These are phyloP conservation scores for Beauveria pseudobassiana DNA, from an alignment of 2,329 filamentous ascomycete species.

Conservation along the genomic window DNA sequence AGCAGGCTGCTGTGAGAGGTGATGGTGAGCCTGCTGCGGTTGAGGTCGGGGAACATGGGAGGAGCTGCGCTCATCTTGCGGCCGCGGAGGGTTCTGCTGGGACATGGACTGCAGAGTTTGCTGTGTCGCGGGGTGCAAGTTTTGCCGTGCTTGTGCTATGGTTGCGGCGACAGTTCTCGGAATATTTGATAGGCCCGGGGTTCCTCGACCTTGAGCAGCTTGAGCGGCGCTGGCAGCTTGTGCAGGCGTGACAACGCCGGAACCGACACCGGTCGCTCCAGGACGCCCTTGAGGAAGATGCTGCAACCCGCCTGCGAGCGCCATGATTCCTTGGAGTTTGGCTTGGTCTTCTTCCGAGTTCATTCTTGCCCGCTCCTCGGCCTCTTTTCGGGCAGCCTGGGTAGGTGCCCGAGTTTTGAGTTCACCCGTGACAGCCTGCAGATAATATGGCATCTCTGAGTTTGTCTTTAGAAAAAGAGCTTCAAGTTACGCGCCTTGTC, in stretches of 20 bases:
- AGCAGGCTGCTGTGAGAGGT: constrained; percentile 14
- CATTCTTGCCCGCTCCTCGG: constrained; percentile 53
- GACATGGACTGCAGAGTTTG: constrained; percentile 3
- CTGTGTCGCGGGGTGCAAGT: constrained; percentile 22
- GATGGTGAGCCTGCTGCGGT: constrained; percentile 12
- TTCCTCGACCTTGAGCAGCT: constrained; percentile 15
- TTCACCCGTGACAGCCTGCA: constrained; percentile 83
- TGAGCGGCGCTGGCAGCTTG: constrained; percentile 24
- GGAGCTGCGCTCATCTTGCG: constrained; percentile 20
- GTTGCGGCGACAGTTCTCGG: constrained; percentile 17
- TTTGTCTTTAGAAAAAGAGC: constrained; percentile 83
- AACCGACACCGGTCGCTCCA: constrained; percentile 19
- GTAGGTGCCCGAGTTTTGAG: constrained; percentile 77
- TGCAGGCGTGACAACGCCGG: constrained; percentile 27
- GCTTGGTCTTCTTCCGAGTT: constrained; percentile 54
- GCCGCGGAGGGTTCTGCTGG: constrained; percentile 8
- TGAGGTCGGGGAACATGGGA: constrained; percentile 20
- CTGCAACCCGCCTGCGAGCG: constrained; percentile 45
- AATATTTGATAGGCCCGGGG: constrained; percentile 16
- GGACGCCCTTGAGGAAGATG: constrained; percentile 27
- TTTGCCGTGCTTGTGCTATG: constrained; percentile 21
- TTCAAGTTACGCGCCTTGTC: constrained; percentile 89
- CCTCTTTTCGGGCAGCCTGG: constrained; percentile 61
- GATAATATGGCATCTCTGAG: constrained; percentile 81
- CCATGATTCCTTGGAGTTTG: constrained; percentile 53